Base-by-base conservation (phyloP, 2,329 filamentous ascomycete species). In the Epichloe elymi region DNA sequence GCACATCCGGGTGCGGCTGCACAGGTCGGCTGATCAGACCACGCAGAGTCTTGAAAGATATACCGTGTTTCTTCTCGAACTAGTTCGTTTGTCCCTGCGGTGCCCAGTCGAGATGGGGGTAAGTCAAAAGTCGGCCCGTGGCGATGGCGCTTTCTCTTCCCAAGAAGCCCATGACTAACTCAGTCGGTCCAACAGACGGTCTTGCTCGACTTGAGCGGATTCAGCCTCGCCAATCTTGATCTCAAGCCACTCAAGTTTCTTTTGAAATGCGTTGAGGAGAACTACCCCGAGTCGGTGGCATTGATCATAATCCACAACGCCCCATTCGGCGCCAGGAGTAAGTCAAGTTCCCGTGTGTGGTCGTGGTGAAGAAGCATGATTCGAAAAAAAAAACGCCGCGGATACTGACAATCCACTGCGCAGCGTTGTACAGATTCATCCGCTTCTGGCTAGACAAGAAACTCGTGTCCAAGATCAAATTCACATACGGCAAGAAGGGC, bases 381-480 rank as follows among this genome's bases (percentile, higher is more conserved):
- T 30, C 26, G 26, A 10, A 30, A 10, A 30, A 30, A 30, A 10
- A 30, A 30, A 10, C 8, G 26, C 26, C 26, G 26, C 26, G 10
- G 2, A 30, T 30, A 11, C 26, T 30, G 8, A 30, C 26, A 11
- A 10, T 30, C 26, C 1, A 10, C 26, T 30, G 26, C 2, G n/a
- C 53, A 84, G 83, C 85, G 19, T 84, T 95, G 57, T 95, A 88
- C 89, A 86, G 79, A 63, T 85, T 96, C 56, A 90, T 95, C 65
- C 82, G 80, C 58, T 86, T 88, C 59, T 95, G 88, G 88, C 79
- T 96, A 40, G 88, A 95, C 64, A 88, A 89, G 2, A 88, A 94
- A 4, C 88, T 96, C 20, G 88, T 88, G 23, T 76, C 78, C 62
- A 96, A 95, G 67, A 83, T 95, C 19, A 81, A 93, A 63, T 95